A percentile compares a stretch with the other conserved stretches of the same genome.
These are phyloP conservation scores for Setaria italica DNA, from an alignment of 202 grass and related monocot species.

Conservation along the genomic window DNA sequence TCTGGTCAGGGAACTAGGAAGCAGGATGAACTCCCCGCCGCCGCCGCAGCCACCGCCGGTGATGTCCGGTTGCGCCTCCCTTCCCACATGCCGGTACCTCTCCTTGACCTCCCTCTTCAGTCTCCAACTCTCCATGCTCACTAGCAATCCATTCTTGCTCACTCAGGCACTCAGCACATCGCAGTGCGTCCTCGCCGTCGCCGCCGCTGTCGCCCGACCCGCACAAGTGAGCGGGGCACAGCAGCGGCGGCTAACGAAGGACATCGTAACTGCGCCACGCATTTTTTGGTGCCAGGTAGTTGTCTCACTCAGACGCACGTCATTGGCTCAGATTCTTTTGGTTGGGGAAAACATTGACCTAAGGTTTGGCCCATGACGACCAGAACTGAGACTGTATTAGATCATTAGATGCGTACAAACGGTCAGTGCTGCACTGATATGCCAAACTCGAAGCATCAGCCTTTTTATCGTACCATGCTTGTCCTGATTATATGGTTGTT, in stretches of 20 bases:
- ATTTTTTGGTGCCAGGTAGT: constrained; percentile 33
- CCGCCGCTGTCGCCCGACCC: constrained; percentile 1
- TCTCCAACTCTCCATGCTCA: neutral
- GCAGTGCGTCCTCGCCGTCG: neutral
- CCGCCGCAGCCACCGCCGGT: neutral
- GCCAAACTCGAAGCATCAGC: constrained; percentile 15
- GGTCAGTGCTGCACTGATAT: constrained; percentile 15
- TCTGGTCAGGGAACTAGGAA: neutral
- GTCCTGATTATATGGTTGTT: constrained; percentile 46
- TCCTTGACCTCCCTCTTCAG: neutral
- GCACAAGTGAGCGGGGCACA: neutral
- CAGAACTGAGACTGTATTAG: neutral
- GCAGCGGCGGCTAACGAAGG: neutral
- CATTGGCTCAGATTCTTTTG: constrained; percentile 23
- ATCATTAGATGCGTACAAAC: constrained; percentile 35
- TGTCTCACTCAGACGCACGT: constrained; percentile 9
- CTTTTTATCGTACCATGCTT: constrained; percentile 19
- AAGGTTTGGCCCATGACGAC: neutral
- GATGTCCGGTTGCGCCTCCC: neutral
- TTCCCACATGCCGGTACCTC: neutral
- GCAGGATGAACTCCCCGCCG: neutral
- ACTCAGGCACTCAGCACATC: neutral
- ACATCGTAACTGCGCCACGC: neutral
- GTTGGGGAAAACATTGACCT: constrained; percentile 25
- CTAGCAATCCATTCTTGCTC: neutral